Base-by-base conservation (phyloP, 2,329 filamentous ascomycete species). In the Penicillium olsonii region DNA sequence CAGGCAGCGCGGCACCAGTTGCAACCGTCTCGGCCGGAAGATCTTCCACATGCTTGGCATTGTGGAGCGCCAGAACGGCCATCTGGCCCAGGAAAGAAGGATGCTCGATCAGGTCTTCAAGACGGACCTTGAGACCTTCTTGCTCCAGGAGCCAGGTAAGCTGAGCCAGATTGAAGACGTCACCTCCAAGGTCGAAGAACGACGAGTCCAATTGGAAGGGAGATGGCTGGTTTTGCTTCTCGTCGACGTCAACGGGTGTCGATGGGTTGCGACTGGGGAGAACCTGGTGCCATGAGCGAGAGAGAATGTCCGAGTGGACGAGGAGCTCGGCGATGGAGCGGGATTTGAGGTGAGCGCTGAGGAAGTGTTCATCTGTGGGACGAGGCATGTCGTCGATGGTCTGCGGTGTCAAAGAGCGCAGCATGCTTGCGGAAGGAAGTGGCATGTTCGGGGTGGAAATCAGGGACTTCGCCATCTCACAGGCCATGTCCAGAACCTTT, bases 71-170 rank as follows among this genome's bases (percentile, higher is more conserved):
- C 42, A 72, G 48, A 26, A 70, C 67, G 10, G 66, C 68, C 64
- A 74, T 68, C 46, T 73, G 70, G 1, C 69, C 70, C 9, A 73
- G 56, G 65, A 75, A 71, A 2, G 70, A 72, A 1, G 72, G 68
- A 12, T 71, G 67, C 22, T 69, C 67, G 11, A 74, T 68, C 12
- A 75, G 60, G 45, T 73, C 70, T 37, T 75, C 72, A 0, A 75
- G 56, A 3, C 63, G 62, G 3, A 74, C 64, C 38, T 66, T 66
- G 40, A 72, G 64, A 6, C 69, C 70, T 50, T 74, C 69, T 52
- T 72, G 66, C 37, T 73, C 68, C 4, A 74, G 60, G 1, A 74
- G 60, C 64, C 71, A 73, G n/a, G 65, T 66, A 5, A 74, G 57
- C 27, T 73, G 70, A 2, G 69, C 73, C 42, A 75, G 62, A 17